Evolutionary conservation across 73 alveolate genomes (phyloP).

Genomic region (Paramecium pentaurelia): DNA sequence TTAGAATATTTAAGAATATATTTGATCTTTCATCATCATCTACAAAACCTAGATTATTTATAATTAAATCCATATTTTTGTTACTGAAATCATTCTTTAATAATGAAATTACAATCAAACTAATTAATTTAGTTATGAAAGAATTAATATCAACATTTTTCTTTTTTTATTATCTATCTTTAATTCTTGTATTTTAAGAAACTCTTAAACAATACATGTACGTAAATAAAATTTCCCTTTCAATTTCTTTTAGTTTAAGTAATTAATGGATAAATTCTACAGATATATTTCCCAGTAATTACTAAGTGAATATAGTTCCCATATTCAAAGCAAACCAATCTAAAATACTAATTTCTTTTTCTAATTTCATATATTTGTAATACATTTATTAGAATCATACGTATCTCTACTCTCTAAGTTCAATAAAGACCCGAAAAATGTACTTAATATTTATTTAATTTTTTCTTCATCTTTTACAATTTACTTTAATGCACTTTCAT

Average conservation of each 20-base stretch:
- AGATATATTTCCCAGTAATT: neutral
- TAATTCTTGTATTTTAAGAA: neutral
- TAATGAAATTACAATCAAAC: neutral
- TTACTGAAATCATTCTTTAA: neutral
- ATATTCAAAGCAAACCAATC: slow-evolving; percentile 31
- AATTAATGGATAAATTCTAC: neutral
- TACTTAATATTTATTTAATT: neutral
- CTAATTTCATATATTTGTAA: neutral
- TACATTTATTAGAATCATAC: neutral
- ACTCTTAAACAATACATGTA: slow-evolving; percentile 38
- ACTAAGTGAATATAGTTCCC: neutral
- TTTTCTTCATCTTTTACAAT: neutral
- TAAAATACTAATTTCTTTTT: neutral
- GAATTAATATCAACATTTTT: neutral
- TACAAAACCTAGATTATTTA: neutral
- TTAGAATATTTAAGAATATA: neutral
- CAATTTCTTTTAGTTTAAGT: neutral
- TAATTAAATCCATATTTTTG: neutral
- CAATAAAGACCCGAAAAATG: neutral
- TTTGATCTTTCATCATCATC: slow-evolving; percentile 4
- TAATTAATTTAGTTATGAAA: neutral
- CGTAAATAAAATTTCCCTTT: neutral
- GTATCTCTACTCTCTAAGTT: slow-evolving; percentile 3
- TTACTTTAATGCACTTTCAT: neutral
- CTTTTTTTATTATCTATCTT: neutral